Evolutionary conservation across 2,329 filamentous ascomycete species (phyloP).

Genomic region (Nigrospora osmanthi): DNA sequence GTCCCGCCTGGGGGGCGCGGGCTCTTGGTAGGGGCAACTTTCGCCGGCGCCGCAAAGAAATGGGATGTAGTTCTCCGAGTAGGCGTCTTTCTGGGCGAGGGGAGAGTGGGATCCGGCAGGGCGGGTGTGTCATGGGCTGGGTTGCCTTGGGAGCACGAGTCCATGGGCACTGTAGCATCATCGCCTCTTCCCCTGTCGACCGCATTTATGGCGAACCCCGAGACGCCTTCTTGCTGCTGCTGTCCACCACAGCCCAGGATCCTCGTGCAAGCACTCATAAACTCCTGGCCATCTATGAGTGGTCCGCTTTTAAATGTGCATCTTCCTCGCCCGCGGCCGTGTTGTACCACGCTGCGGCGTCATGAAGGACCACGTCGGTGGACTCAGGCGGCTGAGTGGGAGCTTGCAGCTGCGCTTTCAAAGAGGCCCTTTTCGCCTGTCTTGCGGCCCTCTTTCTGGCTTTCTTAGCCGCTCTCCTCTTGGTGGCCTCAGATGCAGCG

Average conservation of each 20-base stretch:
- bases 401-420: neutral
- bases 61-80: conserved; percentile 22
- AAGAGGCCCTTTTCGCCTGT: neutral
- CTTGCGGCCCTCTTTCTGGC: conserved; percentile 2
- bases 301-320: conserved; percentile 19
- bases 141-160: neutral
- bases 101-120: neutral
- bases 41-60: conserved; percentile 19
- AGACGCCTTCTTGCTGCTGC: neutral
- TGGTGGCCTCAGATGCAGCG: neutral
- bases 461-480: neutral
- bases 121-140: neutral
- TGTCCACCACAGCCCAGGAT: neutral
- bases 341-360: conserved; percentile 3
- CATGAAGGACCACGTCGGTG: neutral
- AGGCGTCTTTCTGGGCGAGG: neutral
- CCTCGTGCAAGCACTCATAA: conserved; percentile 15
- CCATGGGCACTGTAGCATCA: neutral
- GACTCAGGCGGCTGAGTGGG: too few relatives aligned
- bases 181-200: neutral
- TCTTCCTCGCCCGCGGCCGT: neutral
- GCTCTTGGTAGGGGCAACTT: conserved; percentile 9
- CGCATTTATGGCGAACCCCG: neutral
- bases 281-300: conserved; percentile 24
- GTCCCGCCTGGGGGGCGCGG: conserved; percentile 31